These are phyloP conservation scores for Wakefieldia striispora DNA, from an alignment of 768 basidiomycete species.

Conservation along the genomic window DNA sequence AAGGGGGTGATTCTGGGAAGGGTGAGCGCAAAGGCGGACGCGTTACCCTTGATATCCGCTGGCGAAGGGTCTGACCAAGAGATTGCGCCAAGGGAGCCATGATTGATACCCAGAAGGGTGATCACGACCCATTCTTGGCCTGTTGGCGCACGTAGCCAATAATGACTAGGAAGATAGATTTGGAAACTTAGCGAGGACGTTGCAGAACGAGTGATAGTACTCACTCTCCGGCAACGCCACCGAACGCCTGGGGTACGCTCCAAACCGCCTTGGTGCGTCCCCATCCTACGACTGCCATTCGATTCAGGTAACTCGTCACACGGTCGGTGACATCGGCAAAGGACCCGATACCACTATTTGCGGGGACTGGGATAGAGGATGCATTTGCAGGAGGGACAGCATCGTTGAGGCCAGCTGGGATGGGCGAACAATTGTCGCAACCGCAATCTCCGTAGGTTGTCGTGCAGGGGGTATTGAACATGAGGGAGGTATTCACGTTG, in stretches of 20 bases:
- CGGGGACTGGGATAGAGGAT: slow-evolving; percentile 15
- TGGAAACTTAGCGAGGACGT: background rate
- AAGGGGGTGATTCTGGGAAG: slow-evolving; percentile 47
- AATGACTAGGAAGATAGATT: slow-evolving; percentile 33
- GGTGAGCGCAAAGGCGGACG: slow-evolving; percentile 46
- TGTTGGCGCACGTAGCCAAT: slow-evolving; percentile 61
- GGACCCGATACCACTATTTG: slow-evolving; percentile 25
- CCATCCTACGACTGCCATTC: slow-evolving; percentile 61
- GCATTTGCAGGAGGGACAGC: slow-evolving; percentile 24
- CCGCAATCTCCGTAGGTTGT: slow-evolving; percentile 70
- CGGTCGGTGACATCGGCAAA: slow-evolving; percentile 67
- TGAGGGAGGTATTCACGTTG: slow-evolving; percentile 60
- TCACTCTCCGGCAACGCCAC: slow-evolving; percentile 38
- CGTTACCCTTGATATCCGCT: slow-evolving; percentile 50
- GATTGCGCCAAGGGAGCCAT: slow-evolving; percentile 56
- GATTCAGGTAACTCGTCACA: slow-evolving; percentile 61
- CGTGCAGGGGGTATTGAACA: slow-evolving; percentile 63
- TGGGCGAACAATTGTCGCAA: slow-evolving; percentile 55
- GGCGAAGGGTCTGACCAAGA: slow-evolving; percentile 55
- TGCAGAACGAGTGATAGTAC: slow-evolving; percentile 6
- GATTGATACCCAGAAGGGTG: slow-evolving; percentile 66
- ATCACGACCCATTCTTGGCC: slow-evolving; percentile 67
- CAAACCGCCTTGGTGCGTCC: slow-evolving; percentile 67
- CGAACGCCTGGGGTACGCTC: slow-evolving; percentile 80
- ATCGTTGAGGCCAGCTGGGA: slow-evolving; percentile 40